phyloP scores from a whole-genome alignment of 768 basidiomycete species.

The Royoungia palumana region DNA sequence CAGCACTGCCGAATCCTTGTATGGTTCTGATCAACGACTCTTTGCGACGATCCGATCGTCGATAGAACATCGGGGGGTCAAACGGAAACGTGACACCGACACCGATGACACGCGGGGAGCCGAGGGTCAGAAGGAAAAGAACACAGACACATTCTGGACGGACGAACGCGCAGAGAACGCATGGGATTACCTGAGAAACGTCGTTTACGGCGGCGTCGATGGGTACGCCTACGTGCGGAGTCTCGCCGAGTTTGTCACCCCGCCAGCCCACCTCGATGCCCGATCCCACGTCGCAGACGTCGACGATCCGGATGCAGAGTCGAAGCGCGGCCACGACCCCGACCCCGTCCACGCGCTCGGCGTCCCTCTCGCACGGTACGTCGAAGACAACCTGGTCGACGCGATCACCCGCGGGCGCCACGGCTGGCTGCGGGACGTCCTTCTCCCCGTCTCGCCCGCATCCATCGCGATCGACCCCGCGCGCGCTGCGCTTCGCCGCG shows the following conservation, averaged over 20 bases:
- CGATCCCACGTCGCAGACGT: background rate
- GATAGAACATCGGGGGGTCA: slow-evolving; percentile 25
- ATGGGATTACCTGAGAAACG: slow-evolving; percentile 63
- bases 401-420: slow-evolving; percentile 42
- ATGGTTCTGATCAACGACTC: slow-evolving; percentile 18
- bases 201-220: slow-evolving; percentile 79
- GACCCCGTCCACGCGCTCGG: slow-evolving; percentile 20
- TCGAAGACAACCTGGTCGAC: slow-evolving; percentile 39
- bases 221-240: slow-evolving; percentile 76
- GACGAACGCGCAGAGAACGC: slow-evolving; percentile 47
- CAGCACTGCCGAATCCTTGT: slow-evolving; percentile 12
- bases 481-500: background rate
- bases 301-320: background rate
- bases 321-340: background rate
- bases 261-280: slow-evolving; percentile 16
- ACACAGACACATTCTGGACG: slow-evolving; percentile 44
- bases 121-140: slow-evolving; percentile 4
- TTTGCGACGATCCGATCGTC: slow-evolving; percentile 39
- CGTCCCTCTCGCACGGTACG: slow-evolving; percentile 38
- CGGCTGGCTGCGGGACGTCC: slow-evolving; percentile 30
- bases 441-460: slow-evolving; percentile 4
- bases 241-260: slow-evolving; percentile 64
- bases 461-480: background rate
- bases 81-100: slow-evolving; percentile 18
- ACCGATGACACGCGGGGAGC: background rate